Conservation (phyloP, 768 basidiomycete species). For the Pulveroboletus frians region DNA sequence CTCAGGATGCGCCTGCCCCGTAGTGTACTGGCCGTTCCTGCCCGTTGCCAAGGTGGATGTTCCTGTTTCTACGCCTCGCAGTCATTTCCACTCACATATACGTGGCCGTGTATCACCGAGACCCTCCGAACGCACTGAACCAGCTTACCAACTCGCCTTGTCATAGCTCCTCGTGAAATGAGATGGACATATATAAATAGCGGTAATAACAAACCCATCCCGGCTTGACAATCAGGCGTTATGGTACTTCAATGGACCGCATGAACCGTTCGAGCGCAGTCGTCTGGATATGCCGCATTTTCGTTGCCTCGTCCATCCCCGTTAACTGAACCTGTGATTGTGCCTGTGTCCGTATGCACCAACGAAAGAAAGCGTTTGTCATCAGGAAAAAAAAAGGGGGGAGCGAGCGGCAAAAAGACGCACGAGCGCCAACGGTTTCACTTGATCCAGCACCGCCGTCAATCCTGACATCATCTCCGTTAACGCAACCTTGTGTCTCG, state of each 20-base stretch:
- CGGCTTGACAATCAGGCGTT: conserved; percentile 6
- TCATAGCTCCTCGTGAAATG: conserved; percentile 3
- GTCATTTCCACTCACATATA: no score
- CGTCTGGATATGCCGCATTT: conserved; percentile 59
- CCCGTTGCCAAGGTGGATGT: no score
- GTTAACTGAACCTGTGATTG: conserved; percentile 42
- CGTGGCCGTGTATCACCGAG: no score
- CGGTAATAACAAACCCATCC: conserved; percentile 11
- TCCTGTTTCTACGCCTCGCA: no score
- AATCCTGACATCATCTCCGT: conserved; percentile 69
- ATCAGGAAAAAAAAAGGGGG: not conserved
- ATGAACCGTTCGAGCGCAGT: conserved; percentile 61
- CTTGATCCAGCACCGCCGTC: conserved; percentile 52
- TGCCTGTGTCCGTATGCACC: conserved; percentile 14
- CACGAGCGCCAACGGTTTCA: conserved; percentile 58
- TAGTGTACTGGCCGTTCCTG: no score
- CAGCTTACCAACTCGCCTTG: not conserved
- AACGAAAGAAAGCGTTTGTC: not conserved
- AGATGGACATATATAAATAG: conserved; percentile 14
- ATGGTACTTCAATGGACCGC: conserved; percentile 44
- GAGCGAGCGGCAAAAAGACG: conserved; percentile 19
- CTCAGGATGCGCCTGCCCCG: no score
- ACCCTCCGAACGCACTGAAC: not conserved
- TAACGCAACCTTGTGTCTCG: conserved; percentile 64
- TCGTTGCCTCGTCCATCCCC: conserved; percentile 53